Percentiles rank a stretch among this genome's conserved stretches.
Evolutionary conservation across 345 rosid genomes (phyloP).

Genomic region (Eucalyptus tenuipes): DNA sequence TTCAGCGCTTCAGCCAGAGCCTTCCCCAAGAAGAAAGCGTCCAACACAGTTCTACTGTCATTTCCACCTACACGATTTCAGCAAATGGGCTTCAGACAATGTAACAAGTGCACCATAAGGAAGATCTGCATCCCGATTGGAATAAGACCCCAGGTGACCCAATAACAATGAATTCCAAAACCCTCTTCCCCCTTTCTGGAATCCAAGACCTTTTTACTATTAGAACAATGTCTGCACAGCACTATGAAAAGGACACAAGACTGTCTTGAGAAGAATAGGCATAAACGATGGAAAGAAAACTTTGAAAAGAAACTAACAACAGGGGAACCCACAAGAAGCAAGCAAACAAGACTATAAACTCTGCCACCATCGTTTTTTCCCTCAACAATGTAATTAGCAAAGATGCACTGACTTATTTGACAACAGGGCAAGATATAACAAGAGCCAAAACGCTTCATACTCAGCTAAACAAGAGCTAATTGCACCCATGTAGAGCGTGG

Average conservation of each 20-base stretch:
- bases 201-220: neutral
- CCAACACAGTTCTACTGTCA: constrained; percentile 53
- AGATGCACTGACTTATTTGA: neutral
- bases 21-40: constrained; percentile 93
- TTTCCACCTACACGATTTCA: constrained; percentile 36
- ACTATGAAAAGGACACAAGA: neutral
- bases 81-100: neutral
- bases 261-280: neutral
- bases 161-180: neutral
- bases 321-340: neutral
- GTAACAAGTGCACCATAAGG: neutral
- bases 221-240: neutral
- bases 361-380: neutral
- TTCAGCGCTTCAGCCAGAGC: constrained; percentile 82
- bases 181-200: neutral
- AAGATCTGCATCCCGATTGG: neutral
- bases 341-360: neutral
- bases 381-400: neutral
- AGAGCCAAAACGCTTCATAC: neutral
- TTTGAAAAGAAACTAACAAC: neutral
- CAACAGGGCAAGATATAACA: neutral
- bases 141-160: neutral
- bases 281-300: neutral
- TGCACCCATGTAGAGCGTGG: neutral
- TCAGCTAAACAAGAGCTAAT: neutral